Evolutionary conservation across 495 filamentous ascomycete species (phyloP).

Genomic region (Penicillium silybi): DNA sequence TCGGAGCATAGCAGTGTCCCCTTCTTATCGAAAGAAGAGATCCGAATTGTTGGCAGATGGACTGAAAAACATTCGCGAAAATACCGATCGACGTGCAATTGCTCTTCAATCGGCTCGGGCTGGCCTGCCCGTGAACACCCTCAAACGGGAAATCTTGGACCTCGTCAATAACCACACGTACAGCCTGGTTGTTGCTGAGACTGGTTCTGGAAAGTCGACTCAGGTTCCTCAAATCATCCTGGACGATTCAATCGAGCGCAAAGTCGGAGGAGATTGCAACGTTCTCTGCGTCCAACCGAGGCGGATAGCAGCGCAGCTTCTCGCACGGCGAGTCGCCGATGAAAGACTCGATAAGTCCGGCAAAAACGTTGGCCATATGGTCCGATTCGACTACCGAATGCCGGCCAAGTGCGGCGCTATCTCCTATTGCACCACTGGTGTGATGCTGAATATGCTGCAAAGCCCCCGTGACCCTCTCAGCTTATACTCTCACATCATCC

Average conservation of each 20-base stretch:
- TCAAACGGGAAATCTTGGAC: slow-evolving; percentile 39
- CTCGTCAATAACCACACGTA: slow-evolving; percentile 46
- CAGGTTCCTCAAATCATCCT: slow-evolving; percentile 59
- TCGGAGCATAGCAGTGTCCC: background rate
- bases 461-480: slow-evolving; percentile 34
- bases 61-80: slow-evolving; percentile 3
- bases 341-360: slow-evolving; percentile 49
- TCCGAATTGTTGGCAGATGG: background rate
- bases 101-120: slow-evolving; percentile 2
- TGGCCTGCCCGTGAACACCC: slow-evolving; percentile 49
- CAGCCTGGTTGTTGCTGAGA: slow-evolving; percentile 54
- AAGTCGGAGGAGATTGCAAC: slow-evolving; percentile 15
- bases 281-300: slow-evolving; percentile 55
- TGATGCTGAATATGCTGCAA: slow-evolving; percentile 49
- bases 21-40: background rate
- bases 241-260: slow-evolving; percentile 42
- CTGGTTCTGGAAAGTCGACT: slow-evolving; percentile 59
- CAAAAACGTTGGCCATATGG: slow-evolving; percentile 50
- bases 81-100: background rate
- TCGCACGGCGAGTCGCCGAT: slow-evolving; percentile 51
- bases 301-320: slow-evolving; percentile 52
- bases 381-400: slow-evolving; percentile 44
- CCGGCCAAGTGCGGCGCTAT: slow-evolving; percentile 35
- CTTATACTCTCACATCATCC: slow-evolving; percentile 49
- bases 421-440: slow-evolving; percentile 57